phyloP scores from a whole-genome alignment of 805 yeast genomes.

The Saccharomycopsis schoenii region DNA sequence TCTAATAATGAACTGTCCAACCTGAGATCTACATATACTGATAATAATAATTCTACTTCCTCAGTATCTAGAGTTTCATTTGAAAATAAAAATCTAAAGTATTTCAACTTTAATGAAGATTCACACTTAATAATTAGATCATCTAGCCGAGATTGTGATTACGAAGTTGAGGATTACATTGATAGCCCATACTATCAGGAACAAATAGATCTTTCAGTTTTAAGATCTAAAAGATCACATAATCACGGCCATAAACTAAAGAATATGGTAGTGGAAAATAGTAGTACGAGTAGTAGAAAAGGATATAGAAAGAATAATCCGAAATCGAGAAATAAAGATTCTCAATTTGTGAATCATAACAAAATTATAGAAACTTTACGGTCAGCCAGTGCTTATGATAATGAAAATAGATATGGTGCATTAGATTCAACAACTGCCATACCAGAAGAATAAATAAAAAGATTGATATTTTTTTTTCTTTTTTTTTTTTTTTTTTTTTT shows the following conservation, averaged over 20 bases:
- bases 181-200: not conserved
- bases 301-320: not conserved
- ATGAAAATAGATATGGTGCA: constrained; percentile 3
- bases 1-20: not conserved
- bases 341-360: not conserved
- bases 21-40: not conserved
- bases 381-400: not conserved
- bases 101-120: not conserved
- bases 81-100: not conserved
- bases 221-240: not conserved
- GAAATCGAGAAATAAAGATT: constrained; percentile 2
- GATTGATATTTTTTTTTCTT: no score
- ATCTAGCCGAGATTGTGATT: not conserved
- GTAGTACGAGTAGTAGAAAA: not conserved
- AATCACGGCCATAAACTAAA: not conserved
- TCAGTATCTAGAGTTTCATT: not conserved
- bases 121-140: not conserved
- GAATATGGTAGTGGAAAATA: not conserved
- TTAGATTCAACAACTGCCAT: not conserved
- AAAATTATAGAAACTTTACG: constrained; percentile 1
- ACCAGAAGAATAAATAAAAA: not conserved
- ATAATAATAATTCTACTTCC: not conserved
- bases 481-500: no score
- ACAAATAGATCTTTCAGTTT: not conserved
- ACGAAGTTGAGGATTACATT: not conserved